These are phyloP conservation scores for Retiboletus fuscus DNA, from an alignment of 1,284 basidiomycete genomes.

Conservation along the genomic window DNA sequence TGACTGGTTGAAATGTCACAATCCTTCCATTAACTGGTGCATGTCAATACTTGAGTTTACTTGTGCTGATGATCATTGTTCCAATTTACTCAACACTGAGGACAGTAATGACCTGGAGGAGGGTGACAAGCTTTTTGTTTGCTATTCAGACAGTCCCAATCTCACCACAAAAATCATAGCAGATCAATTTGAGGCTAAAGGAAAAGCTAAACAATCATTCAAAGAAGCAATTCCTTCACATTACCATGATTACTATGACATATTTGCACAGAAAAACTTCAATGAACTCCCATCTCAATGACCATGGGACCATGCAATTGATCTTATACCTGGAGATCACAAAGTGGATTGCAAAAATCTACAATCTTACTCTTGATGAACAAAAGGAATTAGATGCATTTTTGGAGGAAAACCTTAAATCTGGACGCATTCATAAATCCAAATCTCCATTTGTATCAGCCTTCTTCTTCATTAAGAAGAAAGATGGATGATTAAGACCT, in stretches of 20 bases:
- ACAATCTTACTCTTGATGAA: constrained; percentile 18
- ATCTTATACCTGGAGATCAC: not conserved
- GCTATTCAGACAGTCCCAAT: too few species aligned
- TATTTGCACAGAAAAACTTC: not conserved
- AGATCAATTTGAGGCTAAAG: not conserved
- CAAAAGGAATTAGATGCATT: too few species aligned
- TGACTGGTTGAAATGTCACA: too few species aligned
- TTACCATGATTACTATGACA: not conserved
- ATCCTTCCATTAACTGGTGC: too few species aligned
- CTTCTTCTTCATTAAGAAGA: constrained; percentile 19
- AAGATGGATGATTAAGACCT: constrained; percentile 1
- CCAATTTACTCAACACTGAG: too few species aligned
- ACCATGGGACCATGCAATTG: constrained; percentile 1
- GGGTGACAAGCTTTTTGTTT: too few species aligned
- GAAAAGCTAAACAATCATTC: not conserved
- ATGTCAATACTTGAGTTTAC: too few species aligned
- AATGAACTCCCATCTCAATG: not conserved
- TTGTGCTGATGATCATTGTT: too few species aligned
- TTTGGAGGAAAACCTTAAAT: too few species aligned
- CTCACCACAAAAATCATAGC: not conserved
- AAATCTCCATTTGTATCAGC: not conserved
- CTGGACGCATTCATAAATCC: not conserved
- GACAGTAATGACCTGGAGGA: too few species aligned
- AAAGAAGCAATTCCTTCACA: not conserved
- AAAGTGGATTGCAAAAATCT: not conserved